Percentiles rank a stretch among this genome's conserved stretches.
Conservation (phyloP, 2,329 filamentous ascomycete genomes). For the Apiospora rasikravindrae region DNA sequence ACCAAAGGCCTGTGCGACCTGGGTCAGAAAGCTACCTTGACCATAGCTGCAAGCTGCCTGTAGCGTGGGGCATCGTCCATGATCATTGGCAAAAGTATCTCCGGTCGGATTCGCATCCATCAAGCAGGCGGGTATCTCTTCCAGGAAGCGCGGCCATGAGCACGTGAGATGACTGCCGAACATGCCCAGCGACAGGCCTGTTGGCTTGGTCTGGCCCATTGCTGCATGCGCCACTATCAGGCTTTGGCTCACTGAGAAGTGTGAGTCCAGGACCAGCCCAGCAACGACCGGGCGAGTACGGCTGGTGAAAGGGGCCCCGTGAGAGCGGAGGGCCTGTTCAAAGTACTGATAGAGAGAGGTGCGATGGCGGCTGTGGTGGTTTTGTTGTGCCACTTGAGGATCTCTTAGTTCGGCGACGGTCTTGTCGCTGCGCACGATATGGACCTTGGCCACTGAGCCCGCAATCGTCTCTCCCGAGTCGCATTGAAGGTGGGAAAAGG, state of each 20-base stretch:
- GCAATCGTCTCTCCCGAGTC: constrained; percentile 43
- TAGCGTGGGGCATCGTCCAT: constrained; percentile 35
- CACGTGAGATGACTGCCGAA: constrained; percentile 75
- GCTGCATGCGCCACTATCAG: constrained; percentile 71
- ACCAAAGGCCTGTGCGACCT: not conserved
- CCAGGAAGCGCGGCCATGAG: constrained; percentile 71
- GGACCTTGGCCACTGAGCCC: constrained; percentile 71
- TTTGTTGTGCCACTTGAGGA: constrained; percentile 69
- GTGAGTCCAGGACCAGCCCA: constrained; percentile 71
- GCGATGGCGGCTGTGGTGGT: constrained; percentile 58
- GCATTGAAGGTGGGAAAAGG: constrained; percentile 14
- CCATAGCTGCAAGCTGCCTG: not conserved
- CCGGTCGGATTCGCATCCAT: constrained; percentile 44
- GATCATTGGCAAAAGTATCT: constrained; percentile 46
- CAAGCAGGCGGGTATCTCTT: constrained; percentile 64
- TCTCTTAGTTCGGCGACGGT: constrained; percentile 70
- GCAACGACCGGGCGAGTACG: constrained; percentile 66
- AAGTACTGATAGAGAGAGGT: constrained; percentile 55
- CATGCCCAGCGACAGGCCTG: constrained; percentile 68
- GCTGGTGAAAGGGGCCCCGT: constrained; percentile 39
- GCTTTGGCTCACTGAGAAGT: constrained; percentile 65
- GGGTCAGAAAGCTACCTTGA: not conserved
- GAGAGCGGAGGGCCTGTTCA: constrained; percentile 50
- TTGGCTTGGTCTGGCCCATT: constrained; percentile 56
- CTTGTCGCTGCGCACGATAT: constrained; percentile 68